phyloP scores from a whole-genome alignment of 148 eudicot species.

The Spergularia bocconei region DNA sequence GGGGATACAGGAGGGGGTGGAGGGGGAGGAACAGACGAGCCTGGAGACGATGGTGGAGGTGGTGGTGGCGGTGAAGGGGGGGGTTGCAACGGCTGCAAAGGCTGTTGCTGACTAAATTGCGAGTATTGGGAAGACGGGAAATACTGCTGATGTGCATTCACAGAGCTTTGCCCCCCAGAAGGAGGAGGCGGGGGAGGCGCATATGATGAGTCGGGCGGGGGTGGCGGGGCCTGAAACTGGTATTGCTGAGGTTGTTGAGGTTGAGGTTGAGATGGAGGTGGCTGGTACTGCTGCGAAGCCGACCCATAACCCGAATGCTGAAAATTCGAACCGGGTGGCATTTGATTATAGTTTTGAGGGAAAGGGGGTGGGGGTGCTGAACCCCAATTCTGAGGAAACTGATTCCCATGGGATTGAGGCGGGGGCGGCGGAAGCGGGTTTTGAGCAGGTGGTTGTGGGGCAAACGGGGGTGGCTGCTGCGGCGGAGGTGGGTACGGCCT shows the following conservation, averaged over 20 bases:
- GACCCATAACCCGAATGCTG: constrained; percentile 1
- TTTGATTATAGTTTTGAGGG: constrained; percentile 42
- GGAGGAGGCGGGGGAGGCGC: constrained; percentile 65
- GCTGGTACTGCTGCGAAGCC: constrained; percentile 32
- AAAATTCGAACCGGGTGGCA: constrained; percentile 38
- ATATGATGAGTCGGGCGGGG: constrained; percentile 72
- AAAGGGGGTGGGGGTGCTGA: constrained; percentile 42
- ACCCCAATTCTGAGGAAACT: constrained; percentile 74
- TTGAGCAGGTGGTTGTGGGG: constrained; percentile 42
- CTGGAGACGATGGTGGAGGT: constrained; percentile 59
- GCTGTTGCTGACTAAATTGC: constrained; percentile 58
- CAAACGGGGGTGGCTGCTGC: constrained; percentile 49
- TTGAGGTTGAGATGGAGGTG: constrained; percentile 42
- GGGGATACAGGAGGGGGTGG: constrained; percentile 70
- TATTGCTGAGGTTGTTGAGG: constrained; percentile 56
- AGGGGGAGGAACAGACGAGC: constrained; percentile 62
- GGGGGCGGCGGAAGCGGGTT: constrained; percentile 48
- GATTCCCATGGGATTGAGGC: constrained; percentile 47
- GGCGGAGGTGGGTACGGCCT: constrained; percentile 72
- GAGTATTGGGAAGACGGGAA: constrained; percentile 76
- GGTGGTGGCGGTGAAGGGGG: not conserved
- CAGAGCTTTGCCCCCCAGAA: constrained; percentile 22
- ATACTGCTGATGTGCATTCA: constrained; percentile 50
- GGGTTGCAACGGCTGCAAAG: constrained; percentile 48
- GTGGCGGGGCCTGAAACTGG: constrained; percentile 63